phyloP scores from a whole-genome alignment of 257 asterid species.

The Avicennia marina region DNA sequence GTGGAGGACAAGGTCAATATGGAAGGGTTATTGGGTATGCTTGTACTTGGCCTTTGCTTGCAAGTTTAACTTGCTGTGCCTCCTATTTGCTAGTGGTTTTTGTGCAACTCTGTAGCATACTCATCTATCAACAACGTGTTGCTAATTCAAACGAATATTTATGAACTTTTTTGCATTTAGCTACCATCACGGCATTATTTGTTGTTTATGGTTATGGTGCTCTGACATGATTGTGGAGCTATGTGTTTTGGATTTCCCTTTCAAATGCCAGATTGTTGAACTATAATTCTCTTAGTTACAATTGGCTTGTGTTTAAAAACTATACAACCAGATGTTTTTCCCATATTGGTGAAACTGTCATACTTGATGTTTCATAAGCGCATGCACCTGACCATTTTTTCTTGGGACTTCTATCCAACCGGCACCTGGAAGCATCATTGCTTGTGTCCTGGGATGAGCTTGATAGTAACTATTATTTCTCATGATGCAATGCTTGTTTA shows the following conservation, averaged over 20 bases:
- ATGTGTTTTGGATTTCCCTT: too few relatives aligned
- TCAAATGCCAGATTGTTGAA: not conserved
- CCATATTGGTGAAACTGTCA: not conserved
- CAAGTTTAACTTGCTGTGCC: not conserved
- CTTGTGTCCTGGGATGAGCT: not conserved
- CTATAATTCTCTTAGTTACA: too few relatives aligned
- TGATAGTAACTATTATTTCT: not conserved
- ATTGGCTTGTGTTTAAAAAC: too few relatives aligned
- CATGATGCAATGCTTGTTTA: not conserved
- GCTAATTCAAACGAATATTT: too few relatives aligned
- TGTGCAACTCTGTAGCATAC: too few relatives aligned
- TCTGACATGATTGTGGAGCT: too few relatives aligned
- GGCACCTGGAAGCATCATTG: not conserved
- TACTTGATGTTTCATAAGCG: not conserved
- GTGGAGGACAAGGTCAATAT: constrained; percentile 98
- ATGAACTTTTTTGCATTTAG: too few relatives aligned
- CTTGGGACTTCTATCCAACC: not conserved
- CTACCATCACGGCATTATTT: too few relatives aligned
- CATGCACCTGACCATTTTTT: not conserved
- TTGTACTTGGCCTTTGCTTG: not conserved
- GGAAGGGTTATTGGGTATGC: constrained; percentile 94
- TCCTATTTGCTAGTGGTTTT: not conserved
- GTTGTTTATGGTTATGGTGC: too few relatives aligned
- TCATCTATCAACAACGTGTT: too few relatives aligned
- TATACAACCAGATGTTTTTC: not conserved